Evolutionary conservation across 192 early-diverging fungal genomes (phyloP), one percentile per base, ranked within the genome.

Genomic region (Diversispora epigaea): DNA sequence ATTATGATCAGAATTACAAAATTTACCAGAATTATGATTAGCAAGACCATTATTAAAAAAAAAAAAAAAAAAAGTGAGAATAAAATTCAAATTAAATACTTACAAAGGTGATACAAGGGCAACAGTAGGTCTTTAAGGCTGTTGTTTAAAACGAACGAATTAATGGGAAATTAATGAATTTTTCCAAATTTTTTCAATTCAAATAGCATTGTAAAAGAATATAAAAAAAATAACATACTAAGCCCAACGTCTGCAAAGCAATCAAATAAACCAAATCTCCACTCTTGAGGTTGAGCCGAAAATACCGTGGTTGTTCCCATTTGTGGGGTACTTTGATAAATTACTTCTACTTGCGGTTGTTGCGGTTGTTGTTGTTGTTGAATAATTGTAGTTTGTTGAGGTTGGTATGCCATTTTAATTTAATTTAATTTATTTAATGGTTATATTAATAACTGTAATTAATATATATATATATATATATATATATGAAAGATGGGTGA

Each of bases 181-280:
- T 21, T 32, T 8, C 10, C 15, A 12, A 63, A 40, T 11, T 61
- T 61, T 25, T 12, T 12, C 19, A 21, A 56, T 56, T 19, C 17
- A 19, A 56, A 21, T 56, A 2, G 21, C 17, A 12, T 56, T 56
- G 17, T 19, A 56, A 56, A 56, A 56, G 21, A 56, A 56, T n/a
- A n/a, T n/a, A n/a, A 21, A 4, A 11, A 25, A 21, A 3, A 12
- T 9, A 11, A 60, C 19, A 25, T 63, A 63, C 61, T 41, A 3
- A 63, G 15, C 9, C 4, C 3, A 2, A 10, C 6, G 32, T 63
- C 61, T 41, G 61, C 39, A 63, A 63, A 63, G 6, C 61, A 63
- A 63, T 63, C 61, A 63, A 63, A 63, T 63, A 63, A 63, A 0
- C 61, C 61, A n/a, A 63, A 63, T n/a, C 0, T 63, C 61, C 61